These are phyloP conservation scores for Lentinula guzmanii DNA, from an alignment of 768 basidiomycete genomes.

Conservation along the genomic window DNA sequence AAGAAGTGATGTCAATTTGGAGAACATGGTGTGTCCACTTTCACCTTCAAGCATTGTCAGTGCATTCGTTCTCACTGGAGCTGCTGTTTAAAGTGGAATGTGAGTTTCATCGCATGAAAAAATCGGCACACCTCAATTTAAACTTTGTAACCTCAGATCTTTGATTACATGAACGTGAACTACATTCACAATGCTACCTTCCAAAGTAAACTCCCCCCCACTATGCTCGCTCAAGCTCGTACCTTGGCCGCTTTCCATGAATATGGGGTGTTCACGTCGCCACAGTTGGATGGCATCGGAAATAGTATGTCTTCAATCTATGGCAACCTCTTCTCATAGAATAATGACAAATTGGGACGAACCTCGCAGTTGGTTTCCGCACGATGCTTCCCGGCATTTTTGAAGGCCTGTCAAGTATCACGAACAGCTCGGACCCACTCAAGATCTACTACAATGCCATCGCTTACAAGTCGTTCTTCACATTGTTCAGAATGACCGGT, in stretches of 20 bases:
- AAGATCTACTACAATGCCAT: conserved; percentile 56
- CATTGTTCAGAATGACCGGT: conserved; percentile 73
- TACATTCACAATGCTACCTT: conserved; percentile 61
- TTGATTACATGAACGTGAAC: conserved; percentile 71
- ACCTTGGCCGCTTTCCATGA: conserved; percentile 71
- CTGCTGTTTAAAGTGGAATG: conserved; percentile 28
- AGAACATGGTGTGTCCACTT: conserved; percentile 49
- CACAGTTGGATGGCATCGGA: conserved; percentile 49
- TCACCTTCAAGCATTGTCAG: background rate
- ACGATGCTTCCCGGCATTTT: conserved; percentile 60
- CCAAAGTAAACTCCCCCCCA: conserved; percentile 34
- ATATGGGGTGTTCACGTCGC: conserved; percentile 57
- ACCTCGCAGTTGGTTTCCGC: conserved; percentile 53
- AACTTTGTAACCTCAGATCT: conserved; percentile 36
- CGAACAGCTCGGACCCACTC: conserved; percentile 41
- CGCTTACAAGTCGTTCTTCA: conserved; percentile 75
- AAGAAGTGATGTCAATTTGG: conserved; percentile 36
- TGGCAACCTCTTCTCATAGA: background rate
- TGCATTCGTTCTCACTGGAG: background rate
- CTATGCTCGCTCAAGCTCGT: conserved; percentile 47
- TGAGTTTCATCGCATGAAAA: conserved; percentile 11
- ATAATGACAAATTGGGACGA: background rate
- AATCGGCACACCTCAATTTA: too few relatives aligned
- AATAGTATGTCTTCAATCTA: conserved; percentile 40
- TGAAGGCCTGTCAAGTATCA: conserved; percentile 44